A percentile compares a stretch with the other conserved stretches of the same genome.
Evolutionary conservation across 2,329 filamentous ascomycete species (phyloP).

Genomic region (Cryphonectria carpinicola): DNA sequence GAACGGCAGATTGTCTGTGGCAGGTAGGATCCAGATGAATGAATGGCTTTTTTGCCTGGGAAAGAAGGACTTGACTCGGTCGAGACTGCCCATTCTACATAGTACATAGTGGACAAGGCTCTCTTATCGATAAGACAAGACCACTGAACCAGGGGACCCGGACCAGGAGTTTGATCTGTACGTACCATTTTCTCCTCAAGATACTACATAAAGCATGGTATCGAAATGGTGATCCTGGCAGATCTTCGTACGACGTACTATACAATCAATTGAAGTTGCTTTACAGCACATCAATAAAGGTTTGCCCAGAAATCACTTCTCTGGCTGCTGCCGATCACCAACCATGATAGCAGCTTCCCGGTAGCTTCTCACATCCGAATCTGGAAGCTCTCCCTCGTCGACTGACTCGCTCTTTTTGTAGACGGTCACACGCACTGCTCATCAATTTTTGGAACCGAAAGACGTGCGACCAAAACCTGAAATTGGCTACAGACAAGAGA

Average conservation of each 20-base stretch:
- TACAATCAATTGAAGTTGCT: neutral
- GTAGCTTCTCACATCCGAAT: neutral
- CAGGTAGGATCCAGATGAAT: neutral
- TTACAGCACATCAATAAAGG: neutral
- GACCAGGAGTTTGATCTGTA: neutral
- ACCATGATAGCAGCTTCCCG: neutral
- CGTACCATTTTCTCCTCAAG: neutral
- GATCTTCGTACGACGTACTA: neutral
- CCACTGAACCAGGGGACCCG: neutral
- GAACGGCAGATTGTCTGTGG: neutral
- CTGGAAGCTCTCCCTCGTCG: neutral
- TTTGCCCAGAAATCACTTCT: neutral
- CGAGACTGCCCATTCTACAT: neutral
- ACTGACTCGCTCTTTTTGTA: neutral
- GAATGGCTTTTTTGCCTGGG: neutral
- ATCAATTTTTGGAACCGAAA: neutral
- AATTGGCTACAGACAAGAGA: neutral
- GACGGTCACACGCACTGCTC: neutral
- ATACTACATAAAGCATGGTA: neutral
- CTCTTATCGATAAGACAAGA: conserved; percentile 1
- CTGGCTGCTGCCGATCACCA: neutral
- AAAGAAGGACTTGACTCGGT: neutral
- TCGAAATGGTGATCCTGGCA: neutral
- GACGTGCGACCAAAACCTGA: neutral
- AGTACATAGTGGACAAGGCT: neutral